These are phyloP conservation scores for Immersiporthe knoxdaviesiana DNA, from an alignment of 2,329 filamentous ascomycete genomes.

Conservation along the genomic window DNA sequence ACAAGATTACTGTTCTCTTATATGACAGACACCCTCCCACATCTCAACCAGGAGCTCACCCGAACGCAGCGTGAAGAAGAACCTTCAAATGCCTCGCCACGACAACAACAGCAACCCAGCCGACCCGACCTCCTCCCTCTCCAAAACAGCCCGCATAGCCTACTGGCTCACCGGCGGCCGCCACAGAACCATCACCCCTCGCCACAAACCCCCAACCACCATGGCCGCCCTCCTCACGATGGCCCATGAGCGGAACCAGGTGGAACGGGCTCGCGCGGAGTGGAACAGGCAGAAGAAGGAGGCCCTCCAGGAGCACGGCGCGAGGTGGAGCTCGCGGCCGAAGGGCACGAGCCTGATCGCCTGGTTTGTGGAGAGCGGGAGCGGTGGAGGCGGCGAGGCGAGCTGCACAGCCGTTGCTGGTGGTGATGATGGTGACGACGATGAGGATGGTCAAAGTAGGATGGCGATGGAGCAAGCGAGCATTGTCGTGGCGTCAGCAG, in stretches of 20 bases:
- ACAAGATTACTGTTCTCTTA: background rate
- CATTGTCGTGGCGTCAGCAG: background rate
- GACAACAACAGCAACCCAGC: conserved; percentile 6
- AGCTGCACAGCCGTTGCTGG: background rate
- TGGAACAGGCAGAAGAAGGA: conserved; percentile 36
- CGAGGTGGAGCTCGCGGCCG: conserved; percentile 19
- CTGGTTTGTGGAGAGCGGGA: conserved; percentile 10
- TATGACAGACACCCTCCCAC: background rate
- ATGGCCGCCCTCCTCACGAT: conserved; percentile 12
- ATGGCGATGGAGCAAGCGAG: background rate
- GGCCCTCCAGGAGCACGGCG: background rate
- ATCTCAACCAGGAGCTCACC: too few relatives aligned
- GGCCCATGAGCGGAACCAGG: conserved; percentile 18
- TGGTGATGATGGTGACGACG: background rate
- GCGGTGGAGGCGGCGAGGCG: background rate
- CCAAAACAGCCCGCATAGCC: conserved; percentile 20
- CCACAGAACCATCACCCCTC: conserved; percentile 10
- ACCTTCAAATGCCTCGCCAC: too few relatives aligned
- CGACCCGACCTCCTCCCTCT: conserved; percentile 17
- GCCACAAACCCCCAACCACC: conserved; percentile 14
- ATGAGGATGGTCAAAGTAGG: background rate
- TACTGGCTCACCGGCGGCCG: conserved; percentile 25
- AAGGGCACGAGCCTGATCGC: conserved; percentile 14
- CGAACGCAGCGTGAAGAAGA: background rate
- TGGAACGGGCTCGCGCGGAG: conserved; percentile 12